These are phyloP conservation scores for Blastocystis sp. DNA, from an alignment of 352 stramenopile genomes.

Conservation along the genomic window DNA sequence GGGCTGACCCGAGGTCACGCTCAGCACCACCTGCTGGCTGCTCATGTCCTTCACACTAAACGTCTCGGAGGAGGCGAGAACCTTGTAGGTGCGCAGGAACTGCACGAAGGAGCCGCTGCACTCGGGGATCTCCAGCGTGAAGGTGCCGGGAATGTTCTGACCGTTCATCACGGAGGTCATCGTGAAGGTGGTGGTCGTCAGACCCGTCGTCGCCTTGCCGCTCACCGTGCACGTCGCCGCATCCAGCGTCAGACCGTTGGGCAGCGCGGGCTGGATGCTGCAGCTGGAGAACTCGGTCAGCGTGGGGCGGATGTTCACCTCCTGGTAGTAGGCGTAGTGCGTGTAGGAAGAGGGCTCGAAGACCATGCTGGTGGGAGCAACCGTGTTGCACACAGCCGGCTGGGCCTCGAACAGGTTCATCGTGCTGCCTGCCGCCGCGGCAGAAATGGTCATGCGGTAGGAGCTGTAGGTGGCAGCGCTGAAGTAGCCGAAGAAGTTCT, in stretches of 20 bases:
- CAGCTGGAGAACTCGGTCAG: neutral
- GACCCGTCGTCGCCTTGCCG: neutral
- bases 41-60: conserved; percentile 5
- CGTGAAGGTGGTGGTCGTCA: conserved; percentile 20
- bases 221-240: conserved; percentile 8
- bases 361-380: neutral
- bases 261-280: neutral
- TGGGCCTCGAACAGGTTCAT: neutral
- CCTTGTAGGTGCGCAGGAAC: conserved; percentile 15
- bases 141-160: conserved; percentile 12
- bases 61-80: neutral
- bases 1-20: conserved; percentile 2
- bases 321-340: neutral
- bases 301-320: neutral
- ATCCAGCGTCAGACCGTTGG: conserved; percentile 4
- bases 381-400: neutral
- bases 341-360: neutral
- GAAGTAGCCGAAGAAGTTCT: neutral
- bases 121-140: conserved; percentile 13
- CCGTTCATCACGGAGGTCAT: neutral
- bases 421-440: neutral
- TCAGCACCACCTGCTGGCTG: neutral
- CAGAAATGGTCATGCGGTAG: neutral
- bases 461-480: neutral
- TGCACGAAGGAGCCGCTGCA: conserved; percentile 15